A percentile compares a stretch with the other conserved stretches of the same genome.
Conservation (phyloP, 805 yeast genomes). For the Candida maesae region DNA sequence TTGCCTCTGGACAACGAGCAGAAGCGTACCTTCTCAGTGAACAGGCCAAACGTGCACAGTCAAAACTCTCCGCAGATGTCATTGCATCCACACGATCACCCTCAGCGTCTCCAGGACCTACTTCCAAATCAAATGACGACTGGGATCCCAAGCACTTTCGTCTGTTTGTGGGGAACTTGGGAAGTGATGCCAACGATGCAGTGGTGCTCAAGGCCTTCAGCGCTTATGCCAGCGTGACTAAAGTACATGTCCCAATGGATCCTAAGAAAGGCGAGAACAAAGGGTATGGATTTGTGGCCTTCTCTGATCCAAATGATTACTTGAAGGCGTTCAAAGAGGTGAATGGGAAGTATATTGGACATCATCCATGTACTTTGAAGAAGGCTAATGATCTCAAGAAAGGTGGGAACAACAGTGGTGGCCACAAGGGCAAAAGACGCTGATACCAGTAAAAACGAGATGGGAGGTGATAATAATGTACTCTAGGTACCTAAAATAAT, state of each 20-base stretch:
- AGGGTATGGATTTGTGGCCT: slow-evolving; percentile 77
- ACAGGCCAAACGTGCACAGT: slow-evolving; percentile 21
- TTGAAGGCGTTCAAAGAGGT: slow-evolving; percentile 67
- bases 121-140: slow-evolving; percentile 44
- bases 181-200: slow-evolving; percentile 60
- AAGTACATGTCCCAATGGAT: slow-evolving; percentile 59
- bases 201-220: slow-evolving; percentile 51
- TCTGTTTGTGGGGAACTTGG: slow-evolving; percentile 71
- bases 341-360: slow-evolving; percentile 75
- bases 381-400: slow-evolving; percentile 43
- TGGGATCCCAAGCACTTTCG: slow-evolving; percentile 74
- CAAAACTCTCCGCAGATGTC: slow-evolving; percentile 11
- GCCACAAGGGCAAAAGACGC: not conserved
- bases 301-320: slow-evolving; percentile 61
- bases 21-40: slow-evolving; percentile 39
- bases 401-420: slow-evolving; percentile 29
- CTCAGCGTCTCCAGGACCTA: too few species aligned
- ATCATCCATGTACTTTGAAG: slow-evolving; percentile 65
- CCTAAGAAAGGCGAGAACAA: slow-evolving; percentile 37
- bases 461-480: not conserved
- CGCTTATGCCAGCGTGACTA: slow-evolving; percentile 48
- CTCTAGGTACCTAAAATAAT: not conserved
- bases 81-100: slow-evolving; percentile 13
- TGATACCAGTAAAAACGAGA: too few species aligned
- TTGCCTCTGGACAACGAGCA: slow-evolving; percentile 45